Percentiles rank a stretch among this genome's conserved stretches.
Evolutionary conservation across 192 early-diverging fungal genomes (phyloP).

Genomic region (Jimgerdemannia lactiflua): DNA sequence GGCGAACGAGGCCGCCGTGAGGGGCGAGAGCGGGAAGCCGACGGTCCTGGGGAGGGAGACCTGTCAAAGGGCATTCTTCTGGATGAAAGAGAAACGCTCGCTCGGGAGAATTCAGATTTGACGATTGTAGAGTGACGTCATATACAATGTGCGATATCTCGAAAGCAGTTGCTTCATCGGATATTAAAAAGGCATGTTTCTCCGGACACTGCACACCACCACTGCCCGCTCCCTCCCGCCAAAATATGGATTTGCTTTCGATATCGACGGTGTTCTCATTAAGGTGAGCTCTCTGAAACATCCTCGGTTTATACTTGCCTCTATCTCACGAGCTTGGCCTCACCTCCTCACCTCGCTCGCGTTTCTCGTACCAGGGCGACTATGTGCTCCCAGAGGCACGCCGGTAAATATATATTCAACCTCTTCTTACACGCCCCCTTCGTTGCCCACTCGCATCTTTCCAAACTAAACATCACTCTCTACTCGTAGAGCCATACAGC

Average conservation of each 20-base stretch:
- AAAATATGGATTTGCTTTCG: slow-evolving; percentile 50
- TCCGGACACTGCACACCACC: not conserved
- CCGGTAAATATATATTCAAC: slow-evolving; percentile 11
- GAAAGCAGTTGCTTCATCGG: not conserved
- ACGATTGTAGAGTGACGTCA: too few relatives aligned
- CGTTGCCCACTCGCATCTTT: not conserved
- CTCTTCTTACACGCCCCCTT: not conserved
- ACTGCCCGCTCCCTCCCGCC: not conserved
- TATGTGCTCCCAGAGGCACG: slow-evolving; percentile 62
- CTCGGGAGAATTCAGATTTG: too few relatives aligned
- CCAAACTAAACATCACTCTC: not conserved
- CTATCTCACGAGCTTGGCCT: not conserved
- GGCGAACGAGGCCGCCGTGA: not conserved
- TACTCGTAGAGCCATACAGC: slow-evolving; percentile 49
- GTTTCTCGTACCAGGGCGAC: slow-evolving; percentile 46
- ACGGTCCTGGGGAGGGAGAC: not conserved
- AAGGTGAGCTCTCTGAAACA: slow-evolving; percentile 37
- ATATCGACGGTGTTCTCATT: slow-evolving; percentile 89
- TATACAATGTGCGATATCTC: too few relatives aligned
- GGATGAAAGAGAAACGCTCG: too few relatives aligned
- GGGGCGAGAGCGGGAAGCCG: not conserved
- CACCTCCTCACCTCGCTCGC: not conserved
- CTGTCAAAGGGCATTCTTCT: not conserved
- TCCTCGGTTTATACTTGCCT: not conserved
- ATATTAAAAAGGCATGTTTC: not conserved